Conservation (phyloP, 768 basidiomycete species). For the Guyanaporus albipodus region DNA sequence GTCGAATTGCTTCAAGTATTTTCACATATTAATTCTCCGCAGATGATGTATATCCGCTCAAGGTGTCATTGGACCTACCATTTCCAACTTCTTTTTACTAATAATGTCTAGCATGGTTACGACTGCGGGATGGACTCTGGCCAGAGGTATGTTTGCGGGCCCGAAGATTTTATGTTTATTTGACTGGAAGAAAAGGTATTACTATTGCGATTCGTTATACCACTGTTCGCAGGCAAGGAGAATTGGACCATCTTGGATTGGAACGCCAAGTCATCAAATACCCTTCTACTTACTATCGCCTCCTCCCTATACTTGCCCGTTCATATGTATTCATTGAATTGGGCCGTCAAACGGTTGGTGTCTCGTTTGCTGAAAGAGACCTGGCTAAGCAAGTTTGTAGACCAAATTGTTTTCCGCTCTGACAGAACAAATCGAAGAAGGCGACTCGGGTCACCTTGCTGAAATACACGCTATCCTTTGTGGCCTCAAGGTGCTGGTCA, state of each 20-base stretch:
- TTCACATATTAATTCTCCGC: neutral
- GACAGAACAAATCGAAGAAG: slow-evolving; percentile 44
- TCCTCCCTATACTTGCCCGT: slow-evolving; percentile 65
- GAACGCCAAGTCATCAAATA: slow-evolving; percentile 69
- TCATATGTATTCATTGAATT: slow-evolving; percentile 67
- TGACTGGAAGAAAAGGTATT: slow-evolving; percentile 42
- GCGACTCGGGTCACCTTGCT: slow-evolving; percentile 60
- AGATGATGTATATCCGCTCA: slow-evolving; percentile 76
- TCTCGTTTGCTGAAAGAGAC: neutral
- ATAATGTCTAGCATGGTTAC: slow-evolving; percentile 53
- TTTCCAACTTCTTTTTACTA: neutral
- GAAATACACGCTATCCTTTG: slow-evolving; percentile 71
- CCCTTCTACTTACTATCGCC: slow-evolving; percentile 69
- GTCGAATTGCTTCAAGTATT: slow-evolving; percentile 20
- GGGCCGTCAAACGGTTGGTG: slow-evolving; percentile 53
- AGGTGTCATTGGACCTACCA: slow-evolving; percentile 33
- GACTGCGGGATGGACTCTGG: slow-evolving; percentile 57
- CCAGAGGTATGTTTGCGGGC: slow-evolving; percentile 45
- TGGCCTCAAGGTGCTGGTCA: slow-evolving; percentile 62
- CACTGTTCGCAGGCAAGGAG: slow-evolving; percentile 68
- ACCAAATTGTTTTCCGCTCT: slow-evolving; percentile 47
- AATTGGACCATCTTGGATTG: slow-evolving; percentile 43
- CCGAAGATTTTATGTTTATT: neutral
- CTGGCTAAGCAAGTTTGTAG: slow-evolving; percentile 30
- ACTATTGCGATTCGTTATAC: slow-evolving; percentile 64